Evolutionary conservation across 140 eudicot genomes (phyloP), one percentile per base, ranked within the genome.

Genomic region (Ambrosia hybrid): DNA sequence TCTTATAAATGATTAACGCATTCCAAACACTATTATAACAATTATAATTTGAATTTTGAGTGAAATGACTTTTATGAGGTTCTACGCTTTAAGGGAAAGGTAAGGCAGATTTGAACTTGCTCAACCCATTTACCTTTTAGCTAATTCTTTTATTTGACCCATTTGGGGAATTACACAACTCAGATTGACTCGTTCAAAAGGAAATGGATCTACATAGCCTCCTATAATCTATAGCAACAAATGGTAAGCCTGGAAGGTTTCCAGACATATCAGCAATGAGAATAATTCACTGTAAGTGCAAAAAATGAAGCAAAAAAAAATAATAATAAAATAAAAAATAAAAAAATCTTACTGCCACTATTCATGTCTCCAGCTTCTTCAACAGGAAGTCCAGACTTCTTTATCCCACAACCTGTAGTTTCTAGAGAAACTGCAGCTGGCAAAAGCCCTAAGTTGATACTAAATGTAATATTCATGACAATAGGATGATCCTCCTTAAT

Each of bases 401-500:
- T 89, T 36, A 95, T 95, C 49, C 99, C 99, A 68, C 99, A 95
- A 15, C 97, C 95, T 51, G 95, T 80, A n/a, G 97, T 91, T 82
- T 68, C 78, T 15, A 95, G 73, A 72, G 97, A 84, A 41, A 95
- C 66, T 34, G 78, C 79, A 59, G 87, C 84, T 59, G 97, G 99
- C 70, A 95, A 70, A 79, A 95, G 95, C 46, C 99, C 97, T 38
- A 95, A 83, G 85, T 92, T 86, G 76, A 88, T 73, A 49, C 87
- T 45, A 71, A 91, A 95, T 41, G 90, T 81, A 9, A 88, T 62
- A 77, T 86, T 84, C 59, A 91, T 75, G 45, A 85, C 86, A 83
- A 95, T 87, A 64, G 99, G 97, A 89, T 95, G 99, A 82, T 95
- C 92, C 79, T 95, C 99, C 81, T 80, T 86, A 46, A 91, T 74